Percentiles rank a stretch among this genome's conserved stretches.
Evolutionary conservation across 805 yeast genomes (phyloP).

Genomic region (Pichia membranifaciens): DNA sequence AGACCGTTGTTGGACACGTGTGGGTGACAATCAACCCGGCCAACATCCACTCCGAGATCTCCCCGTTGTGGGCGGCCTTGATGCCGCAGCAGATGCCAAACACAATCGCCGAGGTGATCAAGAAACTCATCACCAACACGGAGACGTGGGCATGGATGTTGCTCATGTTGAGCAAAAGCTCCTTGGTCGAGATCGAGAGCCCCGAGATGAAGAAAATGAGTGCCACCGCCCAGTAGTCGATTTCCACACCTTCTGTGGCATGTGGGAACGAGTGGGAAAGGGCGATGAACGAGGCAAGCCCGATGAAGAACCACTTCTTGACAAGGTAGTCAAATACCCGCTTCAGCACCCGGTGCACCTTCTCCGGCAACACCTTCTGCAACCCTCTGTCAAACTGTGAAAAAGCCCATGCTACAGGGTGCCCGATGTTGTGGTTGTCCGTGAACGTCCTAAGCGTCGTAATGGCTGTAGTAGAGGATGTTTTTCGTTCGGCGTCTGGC

Average conservation of each 20-base stretch:
- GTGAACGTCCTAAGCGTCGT: too few relatives aligned
- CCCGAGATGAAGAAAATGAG: conserved; percentile 80
- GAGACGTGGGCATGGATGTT: conserved; percentile 83
- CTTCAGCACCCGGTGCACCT: conserved; percentile 2
- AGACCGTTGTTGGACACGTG: conserved; percentile 86
- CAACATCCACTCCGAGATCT: conserved; percentile 70
- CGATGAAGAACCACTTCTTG: conserved; percentile 69
- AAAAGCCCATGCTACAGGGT: conserved; percentile 4
- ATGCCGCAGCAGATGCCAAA: conserved; percentile 71
- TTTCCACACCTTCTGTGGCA: conserved; percentile 80
- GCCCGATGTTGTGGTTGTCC: conserved; percentile 1
- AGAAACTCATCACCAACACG: conserved; percentile 59
- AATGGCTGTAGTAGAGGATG: too few relatives aligned
- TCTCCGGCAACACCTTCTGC: not conserved
- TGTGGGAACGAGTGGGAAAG: conserved; percentile 73
- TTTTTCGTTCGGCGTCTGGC: not conserved
- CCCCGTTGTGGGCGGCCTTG: conserved; percentile 45
- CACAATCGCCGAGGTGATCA: conserved; percentile 45
- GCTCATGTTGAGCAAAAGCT: conserved; percentile 53
- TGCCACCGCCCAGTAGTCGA: conserved; percentile 84
- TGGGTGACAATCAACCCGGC: conserved; percentile 80
- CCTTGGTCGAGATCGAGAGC: conserved; percentile 62
- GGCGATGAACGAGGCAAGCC: conserved; percentile 64
- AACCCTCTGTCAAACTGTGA: not conserved
- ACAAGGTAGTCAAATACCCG: conserved; percentile 7